These are phyloP conservation scores for Setomelanomma holmii DNA, from an alignment of 2,329 filamentous ascomycete species.

Conservation along the genomic window DNA sequence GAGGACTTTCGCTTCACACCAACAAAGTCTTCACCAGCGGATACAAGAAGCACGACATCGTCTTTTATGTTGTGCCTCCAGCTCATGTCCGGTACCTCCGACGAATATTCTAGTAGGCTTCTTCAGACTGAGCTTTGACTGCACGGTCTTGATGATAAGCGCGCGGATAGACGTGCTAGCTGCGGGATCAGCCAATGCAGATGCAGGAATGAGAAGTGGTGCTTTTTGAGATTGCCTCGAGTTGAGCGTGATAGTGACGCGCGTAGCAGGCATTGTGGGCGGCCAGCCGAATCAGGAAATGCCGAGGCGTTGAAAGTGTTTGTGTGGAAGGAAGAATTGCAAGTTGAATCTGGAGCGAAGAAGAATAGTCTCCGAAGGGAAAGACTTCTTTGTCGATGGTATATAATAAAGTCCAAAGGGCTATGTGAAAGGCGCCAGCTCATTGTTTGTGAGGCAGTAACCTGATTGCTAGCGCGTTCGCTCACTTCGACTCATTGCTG, in stretches of 20 bases:
- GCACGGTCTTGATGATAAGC: conserved; percentile 38
- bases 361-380: no score
- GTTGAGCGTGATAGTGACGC: conserved; percentile 43
- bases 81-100: conserved; percentile 33
- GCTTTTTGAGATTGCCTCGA: conserved; percentile 38
- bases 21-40: conserved; percentile 43
- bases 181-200: conserved; percentile 21
- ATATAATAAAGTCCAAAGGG: background rate
- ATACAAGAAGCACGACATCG: conserved; percentile 39
- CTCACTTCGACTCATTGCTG: conserved; percentile 24
- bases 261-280: conserved; percentile 23
- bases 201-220: conserved; percentile 33
- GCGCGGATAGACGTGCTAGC: conserved; percentile 24
- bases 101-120: conserved; percentile 37
- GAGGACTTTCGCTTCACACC: conserved; percentile 29
- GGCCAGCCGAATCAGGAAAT: background rate
- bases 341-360: no score
- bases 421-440: background rate
- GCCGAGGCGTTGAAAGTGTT: background rate
- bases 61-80: conserved; percentile 33
- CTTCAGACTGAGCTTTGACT: conserved; percentile 41
- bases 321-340: background rate
- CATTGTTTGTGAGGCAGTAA: conserved; percentile 2
- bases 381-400: background rate
- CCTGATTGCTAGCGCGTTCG: conserved; percentile 2